phyloP scores from a whole-genome alignment of 176 grass and related monocot genomes.

The sorghum (Sorghum bicolor) region Sorghum_bicolor_NCBIv3 NC_012879.2:53870001-53870500 shows the following conservation, averaged over 20 bases:
- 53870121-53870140: too few species aligned
- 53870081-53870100: background rate
- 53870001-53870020: too few species aligned
- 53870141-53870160: too few species aligned
- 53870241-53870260: background rate
- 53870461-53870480: background rate
- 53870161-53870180: too few species aligned
- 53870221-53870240: background rate
- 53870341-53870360: slow-evolving; percentile 53
- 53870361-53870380: slow-evolving; percentile 61
- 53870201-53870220: background rate
- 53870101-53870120: background rate
- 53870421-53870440: slow-evolving; percentile 26
- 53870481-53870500: background rate
- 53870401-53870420: slow-evolving; percentile 68
- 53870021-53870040: too few species aligned
- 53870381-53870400: slow-evolving; percentile 53
- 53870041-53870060: background rate
- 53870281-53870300: slow-evolving; percentile 43
- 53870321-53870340: slow-evolving; percentile 14
- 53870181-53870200: too few species aligned
- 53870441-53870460: slow-evolving; percentile 1
- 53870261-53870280: slow-evolving; percentile 48
- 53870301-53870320: slow-evolving; percentile 42
- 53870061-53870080: background rate